Evolutionary conservation across 1,284 basidiomycete genomes (phyloP).

Genomic region (Flammula alnicola): DNA sequence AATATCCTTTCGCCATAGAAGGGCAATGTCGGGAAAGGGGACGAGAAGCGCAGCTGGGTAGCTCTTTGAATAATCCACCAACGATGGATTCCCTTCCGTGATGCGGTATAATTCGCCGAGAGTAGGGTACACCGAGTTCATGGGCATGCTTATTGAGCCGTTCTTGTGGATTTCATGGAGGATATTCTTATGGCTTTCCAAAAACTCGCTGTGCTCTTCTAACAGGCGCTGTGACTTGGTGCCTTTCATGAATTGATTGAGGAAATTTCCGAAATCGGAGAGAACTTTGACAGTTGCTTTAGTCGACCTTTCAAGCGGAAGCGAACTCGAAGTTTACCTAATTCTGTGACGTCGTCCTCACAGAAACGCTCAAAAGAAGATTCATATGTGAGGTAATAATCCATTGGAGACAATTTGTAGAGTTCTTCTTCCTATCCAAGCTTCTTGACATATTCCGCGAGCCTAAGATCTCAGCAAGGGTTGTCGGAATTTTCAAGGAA

Average conservation of each 20-base stretch:
- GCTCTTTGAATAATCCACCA: background rate
- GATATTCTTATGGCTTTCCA: background rate
- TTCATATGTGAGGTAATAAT: background rate
- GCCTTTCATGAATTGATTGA: too few relatives aligned
- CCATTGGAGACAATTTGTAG: background rate
- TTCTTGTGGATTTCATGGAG: background rate
- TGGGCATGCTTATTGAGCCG: background rate
- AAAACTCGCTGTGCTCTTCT: background rate
- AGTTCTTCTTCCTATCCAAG: constrained; percentile 1
- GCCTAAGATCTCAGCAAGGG: background rate
- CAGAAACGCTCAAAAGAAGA: background rate
- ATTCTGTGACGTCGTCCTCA: background rate
- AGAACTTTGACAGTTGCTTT: too few relatives aligned
- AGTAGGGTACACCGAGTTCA: background rate
- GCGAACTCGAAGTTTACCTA: too few relatives aligned
- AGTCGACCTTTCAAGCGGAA: too few relatives aligned
- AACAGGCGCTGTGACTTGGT: background rate
- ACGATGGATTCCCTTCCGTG: background rate
- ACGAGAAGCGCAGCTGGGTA: background rate
- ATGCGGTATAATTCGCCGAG: background rate
- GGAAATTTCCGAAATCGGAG: too few relatives aligned
- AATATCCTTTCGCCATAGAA: background rate
- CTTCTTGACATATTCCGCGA: background rate
- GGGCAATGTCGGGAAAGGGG: background rate
- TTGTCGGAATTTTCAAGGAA: background rate